Percentiles rank a stretch among this genome's conserved stretches.
phyloP scores from a whole-genome alignment of 441 rosid species.

The Pelargonium australe region DNA sequence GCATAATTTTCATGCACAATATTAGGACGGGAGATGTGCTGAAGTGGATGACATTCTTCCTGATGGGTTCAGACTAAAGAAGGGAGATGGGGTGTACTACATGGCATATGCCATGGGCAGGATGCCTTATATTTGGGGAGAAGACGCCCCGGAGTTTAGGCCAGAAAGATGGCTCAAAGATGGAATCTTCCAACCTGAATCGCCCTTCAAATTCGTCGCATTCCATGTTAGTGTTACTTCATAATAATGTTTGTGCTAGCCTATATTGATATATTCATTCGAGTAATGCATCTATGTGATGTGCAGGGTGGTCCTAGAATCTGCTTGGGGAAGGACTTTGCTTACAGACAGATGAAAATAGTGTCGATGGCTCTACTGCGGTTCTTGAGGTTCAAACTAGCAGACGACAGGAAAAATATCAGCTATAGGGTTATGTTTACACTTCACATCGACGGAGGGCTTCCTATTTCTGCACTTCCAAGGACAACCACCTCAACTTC shows the following conservation, averaged over 20 bases:
- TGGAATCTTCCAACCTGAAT: constrained; percentile 59
- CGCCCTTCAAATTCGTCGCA: constrained; percentile 62
- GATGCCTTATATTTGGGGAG: constrained; percentile 70
- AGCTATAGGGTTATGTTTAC: constrained; percentile 57
- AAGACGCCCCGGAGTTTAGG: constrained; percentile 55
- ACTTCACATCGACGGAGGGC: constrained; percentile 55
- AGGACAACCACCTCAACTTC: constrained; percentile 20
- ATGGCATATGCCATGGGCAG: constrained; percentile 75
- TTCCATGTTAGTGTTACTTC: constrained; percentile 43
- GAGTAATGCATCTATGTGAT: background rate
- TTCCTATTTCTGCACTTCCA: constrained; percentile 39
- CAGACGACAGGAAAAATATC: constrained; percentile 32
- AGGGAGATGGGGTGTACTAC: constrained; percentile 54
- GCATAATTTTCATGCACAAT: too few relatives aligned
- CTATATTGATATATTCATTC: background rate
- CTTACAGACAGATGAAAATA: constrained; percentile 65
- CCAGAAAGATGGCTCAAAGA: constrained; percentile 78
- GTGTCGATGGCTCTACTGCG: constrained; percentile 48
- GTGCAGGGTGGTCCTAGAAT: constrained; percentile 57
- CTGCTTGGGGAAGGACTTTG: constrained; percentile 48
- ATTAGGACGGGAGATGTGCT: constrained; percentile 56
- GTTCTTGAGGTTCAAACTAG: constrained; percentile 52
- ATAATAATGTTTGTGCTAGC: background rate
- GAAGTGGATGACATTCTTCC: constrained; percentile 67
- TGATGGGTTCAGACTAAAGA: constrained; percentile 51